Conservation (phyloP, 2,329 filamentous ascomycete genomes). For the Phyllosticta capitalensis region DNA sequence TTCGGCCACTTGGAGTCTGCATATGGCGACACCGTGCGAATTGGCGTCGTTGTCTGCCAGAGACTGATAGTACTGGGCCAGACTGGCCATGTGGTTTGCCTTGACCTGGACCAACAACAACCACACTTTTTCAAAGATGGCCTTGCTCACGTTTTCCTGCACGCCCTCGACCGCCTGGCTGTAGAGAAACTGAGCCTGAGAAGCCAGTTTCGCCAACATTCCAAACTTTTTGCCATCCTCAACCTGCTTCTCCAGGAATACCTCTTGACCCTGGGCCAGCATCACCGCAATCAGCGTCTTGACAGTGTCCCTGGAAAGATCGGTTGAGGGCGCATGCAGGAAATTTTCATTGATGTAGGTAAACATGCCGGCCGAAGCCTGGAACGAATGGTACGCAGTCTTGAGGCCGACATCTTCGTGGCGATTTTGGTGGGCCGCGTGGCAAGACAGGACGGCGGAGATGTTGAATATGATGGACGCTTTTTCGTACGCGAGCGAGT, state of each 20-base stretch:
- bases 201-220: slow-evolving; percentile 82
- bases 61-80: slow-evolving; percentile 91
- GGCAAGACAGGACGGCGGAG: slow-evolving; percentile 88
- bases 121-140: slow-evolving; percentile 93
- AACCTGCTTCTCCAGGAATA: slow-evolving; percentile 94
- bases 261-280: slow-evolving; percentile 92
- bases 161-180: slow-evolving; percentile 79
- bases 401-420: slow-evolving; percentile 90
- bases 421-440: slow-evolving; percentile 86
- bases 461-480: slow-evolving; percentile 99
- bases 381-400: slow-evolving; percentile 95
- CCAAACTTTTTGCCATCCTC: slow-evolving; percentile 87
- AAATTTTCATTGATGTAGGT: slow-evolving; percentile 99
- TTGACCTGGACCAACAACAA: slow-evolving; percentile 78
- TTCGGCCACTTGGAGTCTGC: slow-evolving; percentile 74
- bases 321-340: slow-evolving; percentile 90
- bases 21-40: slow-evolving; percentile 75
- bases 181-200: slow-evolving; percentile 83
- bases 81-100: slow-evolving; percentile 68
- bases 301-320: slow-evolving; percentile 88
- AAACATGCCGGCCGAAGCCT: slow-evolving; percentile 98
- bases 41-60: slow-evolving; percentile 83
- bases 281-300: slow-evolving; percentile 89
- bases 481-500: slow-evolving; percentile 94
- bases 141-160: slow-evolving; percentile 84